phyloP scores from a whole-genome alignment of 352 stramenopile genomes.

The Phytopythium boreale region DNA sequence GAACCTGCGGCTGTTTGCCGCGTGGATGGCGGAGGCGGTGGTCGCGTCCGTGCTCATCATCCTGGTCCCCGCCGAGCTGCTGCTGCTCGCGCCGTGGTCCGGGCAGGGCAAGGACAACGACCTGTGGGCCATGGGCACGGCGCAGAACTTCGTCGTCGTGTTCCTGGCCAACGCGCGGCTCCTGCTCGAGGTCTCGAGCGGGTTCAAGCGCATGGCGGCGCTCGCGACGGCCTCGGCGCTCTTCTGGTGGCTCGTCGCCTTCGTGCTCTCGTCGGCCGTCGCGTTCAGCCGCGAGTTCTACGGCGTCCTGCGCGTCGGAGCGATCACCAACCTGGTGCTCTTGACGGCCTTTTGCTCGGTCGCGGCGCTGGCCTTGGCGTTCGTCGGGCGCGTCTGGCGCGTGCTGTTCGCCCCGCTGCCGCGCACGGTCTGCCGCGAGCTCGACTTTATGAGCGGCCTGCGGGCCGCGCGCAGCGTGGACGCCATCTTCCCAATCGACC shows the following conservation, averaged over 20 bases:
- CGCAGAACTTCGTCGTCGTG: conserved; percentile 63
- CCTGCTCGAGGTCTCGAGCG: conserved; percentile 42
- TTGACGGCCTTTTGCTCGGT: conserved; percentile 31
- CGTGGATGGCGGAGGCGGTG: conserved; percentile 60
- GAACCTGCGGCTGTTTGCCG: conserved; percentile 38
- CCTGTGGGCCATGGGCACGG: conserved; percentile 58
- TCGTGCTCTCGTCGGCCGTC: conserved; percentile 44
- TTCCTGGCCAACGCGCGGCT: conserved; percentile 51
- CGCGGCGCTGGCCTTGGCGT: conserved; percentile 25
- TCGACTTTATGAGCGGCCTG: conserved; percentile 28
- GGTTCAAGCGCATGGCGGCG: conserved; percentile 18
- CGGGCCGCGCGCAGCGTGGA: conserved; percentile 22
- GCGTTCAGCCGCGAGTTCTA: conserved; percentile 66
- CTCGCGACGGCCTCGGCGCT: conserved; percentile 37
- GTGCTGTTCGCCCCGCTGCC: conserved; percentile 37
- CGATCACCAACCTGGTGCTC: conserved; percentile 35
- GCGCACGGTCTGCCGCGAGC: conserved; percentile 46
- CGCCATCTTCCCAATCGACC: conserved; percentile 40
- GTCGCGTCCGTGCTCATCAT: conserved; percentile 49
- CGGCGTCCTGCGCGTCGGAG: conserved; percentile 40
- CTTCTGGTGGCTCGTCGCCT: conserved; percentile 47
- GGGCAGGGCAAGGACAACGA: conserved; percentile 56
- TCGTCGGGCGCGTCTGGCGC: conserved; percentile 26
- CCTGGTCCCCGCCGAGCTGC: conserved; percentile 34
- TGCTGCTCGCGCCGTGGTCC: conserved; percentile 44